Evolutionary conservation across 176 grass and related monocot genomes (phyloP), one percentile per base, ranked within the genome.

Genomic region (Pharus latifolius): DNA sequence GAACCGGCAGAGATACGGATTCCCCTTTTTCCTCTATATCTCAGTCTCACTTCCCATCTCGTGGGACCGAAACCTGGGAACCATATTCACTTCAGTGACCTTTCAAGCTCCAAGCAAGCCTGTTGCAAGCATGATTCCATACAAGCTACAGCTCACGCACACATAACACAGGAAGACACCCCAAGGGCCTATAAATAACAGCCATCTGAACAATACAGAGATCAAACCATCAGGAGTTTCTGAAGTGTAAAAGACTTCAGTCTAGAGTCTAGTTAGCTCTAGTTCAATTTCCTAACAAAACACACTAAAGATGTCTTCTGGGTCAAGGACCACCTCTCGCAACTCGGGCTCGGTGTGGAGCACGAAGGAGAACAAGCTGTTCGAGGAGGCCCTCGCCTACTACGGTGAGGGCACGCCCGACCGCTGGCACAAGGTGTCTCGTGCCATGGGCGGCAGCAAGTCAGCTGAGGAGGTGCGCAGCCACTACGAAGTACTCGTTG

Each of bases 361-460:
- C 33, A 4, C 25, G 1, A 82, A 57, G 75, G 85, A 97, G 71
- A 87, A 97, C 75, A 97, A 97, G 81, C 78, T 80, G 63, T 97
- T 97, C 22, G 94, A 97, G 75, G 74, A 89, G 77, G 89, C 75
- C 9, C 79, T 97, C 26, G 89, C 94, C 2, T 74, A 66, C 58
- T 88, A 88, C 3, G 75, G 83, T 35, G 80, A 92, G 62, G 94
- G 63, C 60, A 92, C 94, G 3, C 89, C 89, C 7, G 89, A 97
- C 57, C 89, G 84, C 52, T 97, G 89, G 89, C 77, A 80, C 49
- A 93, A 97, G 69, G 87, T 97, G 33, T 85, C 94, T 7, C 83
- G 81, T 1, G 83, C 84, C 60, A 79, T 97, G 63, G 87, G 87
- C 12, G 83, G 89, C 11, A 91, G 67, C 38, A 97, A 71, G 83